These are phyloP conservation scores for Penicillium desertorum DNA, from an alignment of 495 filamentous ascomycete genomes.

Conservation along the genomic window DNA sequence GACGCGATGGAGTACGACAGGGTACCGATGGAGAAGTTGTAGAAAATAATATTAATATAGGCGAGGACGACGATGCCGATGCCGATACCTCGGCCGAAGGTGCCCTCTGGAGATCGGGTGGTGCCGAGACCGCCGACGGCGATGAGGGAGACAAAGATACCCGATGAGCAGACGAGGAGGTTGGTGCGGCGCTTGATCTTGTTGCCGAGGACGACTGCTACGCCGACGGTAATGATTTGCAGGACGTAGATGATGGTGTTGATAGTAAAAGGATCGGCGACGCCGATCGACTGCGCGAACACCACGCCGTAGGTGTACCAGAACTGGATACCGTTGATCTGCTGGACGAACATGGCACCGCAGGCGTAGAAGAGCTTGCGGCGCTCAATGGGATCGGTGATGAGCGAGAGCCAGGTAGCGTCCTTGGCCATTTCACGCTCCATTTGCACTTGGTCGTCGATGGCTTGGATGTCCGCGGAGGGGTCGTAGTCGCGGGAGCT, in stretches of 20 bases:
- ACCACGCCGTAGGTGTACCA: slow-evolving; percentile 42
- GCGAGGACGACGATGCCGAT: slow-evolving; percentile 35
- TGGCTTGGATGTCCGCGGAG: slow-evolving; percentile 22
- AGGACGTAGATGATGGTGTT: slow-evolving; percentile 35
- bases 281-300: slow-evolving; percentile 38
- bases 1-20: slow-evolving; percentile 33
- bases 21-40: slow-evolving; percentile 38
- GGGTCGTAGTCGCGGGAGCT: slow-evolving; percentile 29
- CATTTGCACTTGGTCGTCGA: slow-evolving; percentile 19
- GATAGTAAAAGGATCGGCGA: slow-evolving; percentile 38
- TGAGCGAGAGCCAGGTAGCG: slow-evolving; percentile 30
- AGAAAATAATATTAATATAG: slow-evolving; percentile 35
- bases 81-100: slow-evolving; percentile 17
- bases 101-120: slow-evolving; percentile 13
- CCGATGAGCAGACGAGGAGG: slow-evolving; percentile 30
- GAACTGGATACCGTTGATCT: slow-evolving; percentile 43
- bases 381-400: slow-evolving; percentile 37
- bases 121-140: slow-evolving; percentile 38
- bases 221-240: slow-evolving; percentile 34
- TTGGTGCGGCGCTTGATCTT: slow-evolving; percentile 32
- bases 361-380: slow-evolving; percentile 36
- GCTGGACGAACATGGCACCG: slow-evolving; percentile 39
- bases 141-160: slow-evolving; percentile 33
- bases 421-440: slow-evolving; percentile 24
- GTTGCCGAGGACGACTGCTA: slow-evolving; percentile 34